Evolutionary conservation across 2,329 filamentous ascomycete genomes (phyloP).

Genomic region (Trichoderma sp.): DNA sequence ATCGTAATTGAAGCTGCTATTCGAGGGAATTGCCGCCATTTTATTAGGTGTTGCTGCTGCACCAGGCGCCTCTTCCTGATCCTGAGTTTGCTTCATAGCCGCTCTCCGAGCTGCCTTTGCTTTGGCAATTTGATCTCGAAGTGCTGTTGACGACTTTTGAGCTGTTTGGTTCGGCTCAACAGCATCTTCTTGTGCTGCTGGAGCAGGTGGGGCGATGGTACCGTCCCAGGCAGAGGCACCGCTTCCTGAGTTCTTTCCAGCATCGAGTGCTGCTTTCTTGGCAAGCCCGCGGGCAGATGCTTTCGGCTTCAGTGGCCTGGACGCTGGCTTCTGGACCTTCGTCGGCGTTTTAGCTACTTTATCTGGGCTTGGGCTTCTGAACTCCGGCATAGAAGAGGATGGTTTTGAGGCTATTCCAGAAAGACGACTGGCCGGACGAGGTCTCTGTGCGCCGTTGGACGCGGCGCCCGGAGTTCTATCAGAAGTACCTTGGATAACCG

Average conservation of each 20-base stretch:
- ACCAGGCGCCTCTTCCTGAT: constrained; percentile 20
- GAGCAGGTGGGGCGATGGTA: constrained; percentile 34
- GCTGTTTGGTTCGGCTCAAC: neutral
- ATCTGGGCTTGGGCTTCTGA: constrained; percentile 47
- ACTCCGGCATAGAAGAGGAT: constrained; percentile 35
- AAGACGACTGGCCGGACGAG: constrained; percentile 35
- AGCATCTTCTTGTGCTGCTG: constrained; percentile 27
- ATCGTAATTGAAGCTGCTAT: constrained; percentile 54
- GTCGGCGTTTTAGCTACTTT: constrained; percentile 41
- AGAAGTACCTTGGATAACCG: constrained; percentile 52
- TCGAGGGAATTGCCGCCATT: constrained; percentile 51
- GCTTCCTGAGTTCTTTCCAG: constrained; percentile 24
- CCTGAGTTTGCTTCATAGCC: constrained; percentile 43
- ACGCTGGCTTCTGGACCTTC: constrained; percentile 53
- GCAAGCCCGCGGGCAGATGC: constrained; percentile 58
- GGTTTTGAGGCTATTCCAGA: constrained; percentile 35
- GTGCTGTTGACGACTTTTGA: constrained; percentile 73
- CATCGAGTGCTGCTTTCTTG: constrained; percentile 54
- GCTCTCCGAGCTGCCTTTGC: constrained; percentile 81
- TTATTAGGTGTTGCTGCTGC: constrained; percentile 28
- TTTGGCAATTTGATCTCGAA: constrained; percentile 90
- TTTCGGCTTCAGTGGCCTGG: constrained; percentile 53
- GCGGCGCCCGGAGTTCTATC: constrained; percentile 36
- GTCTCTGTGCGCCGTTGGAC: constrained; percentile 34
- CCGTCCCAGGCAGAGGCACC: constrained; percentile 39